Evolutionary conservation across 345 rosid genomes (phyloP).

Genomic region (Linum trigynum): DNA sequence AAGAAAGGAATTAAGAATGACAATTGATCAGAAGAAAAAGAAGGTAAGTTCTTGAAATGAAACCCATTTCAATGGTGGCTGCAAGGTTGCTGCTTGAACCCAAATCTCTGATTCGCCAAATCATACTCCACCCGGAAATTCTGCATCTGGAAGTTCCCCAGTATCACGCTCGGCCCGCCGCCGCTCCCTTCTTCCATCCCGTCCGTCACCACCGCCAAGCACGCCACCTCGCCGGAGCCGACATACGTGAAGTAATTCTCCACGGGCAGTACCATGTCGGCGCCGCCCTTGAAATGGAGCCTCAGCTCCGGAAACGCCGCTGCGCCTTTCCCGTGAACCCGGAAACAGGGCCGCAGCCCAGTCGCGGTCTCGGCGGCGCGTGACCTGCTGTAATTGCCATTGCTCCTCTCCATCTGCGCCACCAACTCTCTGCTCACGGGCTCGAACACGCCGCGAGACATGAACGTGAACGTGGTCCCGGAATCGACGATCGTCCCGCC

Average conservation of each 20-base stretch:
- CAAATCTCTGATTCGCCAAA: background rate
- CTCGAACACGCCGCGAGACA: constrained; percentile 22
- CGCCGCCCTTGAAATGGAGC: constrained; percentile 35
- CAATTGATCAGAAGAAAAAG: too few relatives aligned
- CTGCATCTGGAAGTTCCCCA: constrained; percentile 4
- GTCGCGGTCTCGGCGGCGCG: constrained; percentile 14
- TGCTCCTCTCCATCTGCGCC: constrained; percentile 13
- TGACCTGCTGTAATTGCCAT: constrained; percentile 13
- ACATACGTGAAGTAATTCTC: constrained; percentile 5
- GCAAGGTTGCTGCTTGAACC: background rate
- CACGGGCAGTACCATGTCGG: constrained; percentile 25
- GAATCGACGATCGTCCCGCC: constrained; percentile 34
- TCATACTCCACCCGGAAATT: constrained; percentile 3
- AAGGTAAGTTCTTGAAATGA: background rate
- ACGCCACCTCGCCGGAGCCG: background rate
- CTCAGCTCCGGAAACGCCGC: constrained; percentile 24
- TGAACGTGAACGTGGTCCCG: constrained; percentile 29
- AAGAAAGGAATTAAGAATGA: too few relatives aligned
- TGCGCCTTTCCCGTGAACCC: background rate
- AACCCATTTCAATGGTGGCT: background rate
- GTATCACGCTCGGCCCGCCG: background rate
- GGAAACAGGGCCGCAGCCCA: constrained; percentile 27
- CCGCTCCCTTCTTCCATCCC: background rate
- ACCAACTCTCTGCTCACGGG: constrained; percentile 21
- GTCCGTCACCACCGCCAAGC: constrained; percentile 4